Base-by-base conservation (phyloP, 768 basidiomycete genomes). In the Hericium rajendrae region DNA sequence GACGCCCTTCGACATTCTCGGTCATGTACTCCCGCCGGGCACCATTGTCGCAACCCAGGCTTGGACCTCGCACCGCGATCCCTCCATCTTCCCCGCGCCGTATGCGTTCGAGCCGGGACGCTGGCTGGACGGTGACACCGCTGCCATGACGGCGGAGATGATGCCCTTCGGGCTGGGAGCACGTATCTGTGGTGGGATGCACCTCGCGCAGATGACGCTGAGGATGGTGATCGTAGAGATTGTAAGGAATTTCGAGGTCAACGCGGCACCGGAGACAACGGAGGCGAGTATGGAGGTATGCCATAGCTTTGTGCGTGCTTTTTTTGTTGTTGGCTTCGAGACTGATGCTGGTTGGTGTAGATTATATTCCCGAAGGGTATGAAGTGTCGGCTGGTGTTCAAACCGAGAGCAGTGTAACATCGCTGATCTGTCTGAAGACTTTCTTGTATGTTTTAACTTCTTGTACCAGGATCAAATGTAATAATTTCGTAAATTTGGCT, bases 51-150 rank as follows among this genome's bases (percentile, higher is more conserved):
- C 79, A 1, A 88, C 88, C 3, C 88, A 91, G 65, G 80, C 84
- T n/a, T 92, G 90, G 89, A 87, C 88, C 28, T 82, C 88, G 79
- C 91, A 92, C 66, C 84, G 87, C 53, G 82, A 86, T 65, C 67
- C 83, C 6, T 68, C 74, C 26, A 72, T 88, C 39, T 93, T 90
- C 70, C 79, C 84, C 28, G 84, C 84, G 48, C 85, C 90, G 2
- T 81, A 88, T 54, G 79, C 75, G 4, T 91, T 92, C 69, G 72
- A 84, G 26, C 89, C 89, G 16, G 88, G 90, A 61, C 81, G 90
- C 48, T 91, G 89, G 89, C 74, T 90, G 2, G 41, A 43, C 41
- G 12, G 41, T 12, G 18, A 18, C 41, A 43, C 13, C 16, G 41
- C 41, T 6, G 76, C 74, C 55, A 88, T 90, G 88, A 68, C 75